phyloP scores from a whole-genome alignment of 2,329 filamentous ascomycete genomes.

The Claviceps cyperi region DNA sequence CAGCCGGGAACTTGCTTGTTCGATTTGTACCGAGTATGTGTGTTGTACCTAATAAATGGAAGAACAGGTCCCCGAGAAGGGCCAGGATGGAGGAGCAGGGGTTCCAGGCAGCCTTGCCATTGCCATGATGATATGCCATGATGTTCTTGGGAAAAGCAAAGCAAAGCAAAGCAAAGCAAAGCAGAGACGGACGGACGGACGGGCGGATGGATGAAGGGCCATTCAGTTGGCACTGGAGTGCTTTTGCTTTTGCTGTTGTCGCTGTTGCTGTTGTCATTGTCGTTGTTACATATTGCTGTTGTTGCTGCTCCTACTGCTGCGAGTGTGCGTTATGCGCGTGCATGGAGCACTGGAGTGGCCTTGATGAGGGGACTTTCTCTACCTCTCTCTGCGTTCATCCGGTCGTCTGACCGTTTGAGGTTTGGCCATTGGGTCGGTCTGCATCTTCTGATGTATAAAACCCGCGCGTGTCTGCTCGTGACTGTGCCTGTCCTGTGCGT shows the following conservation, averaged over 20 bases:
- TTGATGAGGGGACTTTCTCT: neutral
- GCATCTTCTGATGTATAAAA: neutral
- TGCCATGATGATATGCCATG: neutral
- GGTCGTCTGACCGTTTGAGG: neutral
- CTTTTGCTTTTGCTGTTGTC: neutral
- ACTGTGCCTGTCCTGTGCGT: neutral
- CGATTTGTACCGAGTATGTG: conserved; percentile 2
- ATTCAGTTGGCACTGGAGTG: conserved; percentile 7
- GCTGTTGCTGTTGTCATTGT: conserved; percentile 1
- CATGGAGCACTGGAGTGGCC: neutral
- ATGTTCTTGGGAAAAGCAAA: conserved; percentile 1
- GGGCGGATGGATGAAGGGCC: neutral
- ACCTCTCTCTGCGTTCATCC: neutral
- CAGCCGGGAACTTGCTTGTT: conserved; percentile 16
- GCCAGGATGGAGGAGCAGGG: conserved; percentile 6
- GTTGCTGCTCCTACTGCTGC: conserved; percentile 4
- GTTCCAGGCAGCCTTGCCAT: neutral
- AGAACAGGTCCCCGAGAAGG: conserved; percentile 3
- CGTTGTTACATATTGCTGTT: neutral
- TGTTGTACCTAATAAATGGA: neutral
- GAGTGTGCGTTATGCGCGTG: neutral
- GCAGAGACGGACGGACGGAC: neutral
- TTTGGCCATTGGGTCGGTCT: neutral
- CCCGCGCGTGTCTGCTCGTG: neutral
- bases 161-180: conserved; percentile 1